These are phyloP conservation scores for Dactylellina cionopaga DNA, from an alignment of 2,329 filamentous ascomycete species.

Conservation along the genomic window DNA sequence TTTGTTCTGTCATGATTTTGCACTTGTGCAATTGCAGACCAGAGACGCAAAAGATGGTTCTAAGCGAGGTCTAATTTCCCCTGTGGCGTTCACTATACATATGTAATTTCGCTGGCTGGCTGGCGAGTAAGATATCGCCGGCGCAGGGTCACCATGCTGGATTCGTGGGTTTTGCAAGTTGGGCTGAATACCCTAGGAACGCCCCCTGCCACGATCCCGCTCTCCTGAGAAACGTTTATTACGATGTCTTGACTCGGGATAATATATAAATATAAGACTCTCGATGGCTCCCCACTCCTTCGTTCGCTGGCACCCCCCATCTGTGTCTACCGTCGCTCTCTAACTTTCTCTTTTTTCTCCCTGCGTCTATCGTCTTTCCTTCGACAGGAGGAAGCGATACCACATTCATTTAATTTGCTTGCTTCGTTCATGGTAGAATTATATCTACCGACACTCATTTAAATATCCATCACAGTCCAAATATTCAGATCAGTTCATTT, in stretches of 20 bases:
- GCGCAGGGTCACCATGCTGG: slow-evolving; percentile 1
- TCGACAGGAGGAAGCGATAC: slow-evolving; percentile 21
- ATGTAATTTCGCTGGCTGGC: slow-evolving; percentile 33
- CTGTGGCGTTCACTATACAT: slow-evolving; percentile 38
- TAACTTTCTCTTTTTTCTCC: slow-evolving; percentile 8
- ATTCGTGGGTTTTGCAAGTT: neutral
- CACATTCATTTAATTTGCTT: slow-evolving; percentile 32
- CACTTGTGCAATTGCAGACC: neutral
- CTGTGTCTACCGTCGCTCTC: slow-evolving; percentile 7
- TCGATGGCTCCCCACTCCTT: neutral
- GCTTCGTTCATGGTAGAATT: too few relatives aligned
- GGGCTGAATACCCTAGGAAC: neutral
- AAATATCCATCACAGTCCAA: too few relatives aligned
- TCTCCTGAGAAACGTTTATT: slow-evolving; percentile 16
- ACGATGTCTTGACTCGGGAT: neutral
- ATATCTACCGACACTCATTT: slow-evolving; percentile 24
- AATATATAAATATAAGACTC: slow-evolving; percentile 3
- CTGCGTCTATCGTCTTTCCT: slow-evolving; percentile 35
- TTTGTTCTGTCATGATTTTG: too few relatives aligned
- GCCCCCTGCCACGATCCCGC: neutral
- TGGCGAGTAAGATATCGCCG: slow-evolving; percentile 10
- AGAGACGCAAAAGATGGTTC: neutral
- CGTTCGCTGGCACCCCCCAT: slow-evolving; percentile 2
- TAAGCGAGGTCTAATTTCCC: slow-evolving; percentile 47
- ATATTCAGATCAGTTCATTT: neutral